Evolutionary conservation across 1,284 basidiomycete genomes (phyloP).

Genomic region (Laetiporus sulphureus): DNA sequence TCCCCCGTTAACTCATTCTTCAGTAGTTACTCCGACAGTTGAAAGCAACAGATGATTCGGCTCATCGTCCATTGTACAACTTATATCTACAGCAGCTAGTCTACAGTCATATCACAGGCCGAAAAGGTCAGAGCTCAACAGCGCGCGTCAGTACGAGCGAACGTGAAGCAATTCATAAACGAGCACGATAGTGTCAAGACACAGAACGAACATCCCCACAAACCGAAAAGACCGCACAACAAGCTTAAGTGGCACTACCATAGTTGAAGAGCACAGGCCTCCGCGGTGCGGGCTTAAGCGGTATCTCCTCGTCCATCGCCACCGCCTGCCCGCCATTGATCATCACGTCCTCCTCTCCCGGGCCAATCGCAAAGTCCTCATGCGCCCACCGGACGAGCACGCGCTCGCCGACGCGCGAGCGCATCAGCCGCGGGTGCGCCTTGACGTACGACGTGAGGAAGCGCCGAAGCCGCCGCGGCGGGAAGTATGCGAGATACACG

Average conservation of each 20-base stretch:
- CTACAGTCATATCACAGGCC: too few relatives aligned
- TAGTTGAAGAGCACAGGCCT: conserved; percentile 1
- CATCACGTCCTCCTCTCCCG: conserved; percentile 28
- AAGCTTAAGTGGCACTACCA: background rate
- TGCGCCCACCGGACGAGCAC: conserved; percentile 30
- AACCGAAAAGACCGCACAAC: too few relatives aligned
- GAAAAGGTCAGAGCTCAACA: too few relatives aligned
- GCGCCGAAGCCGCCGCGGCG: conserved; percentile 21
- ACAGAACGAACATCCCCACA: too few relatives aligned
- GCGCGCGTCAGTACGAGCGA: too few relatives aligned
- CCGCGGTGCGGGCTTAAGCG: conserved; percentile 29
- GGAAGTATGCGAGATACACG: conserved; percentile 22
- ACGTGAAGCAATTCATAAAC: too few relatives aligned
- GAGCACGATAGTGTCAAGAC: too few relatives aligned
- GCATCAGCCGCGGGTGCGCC: conserved; percentile 18
- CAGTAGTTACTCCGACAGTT: too few relatives aligned
- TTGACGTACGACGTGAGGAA: conserved; percentile 19
- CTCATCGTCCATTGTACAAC: too few relatives aligned
- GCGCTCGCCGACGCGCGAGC: conserved; percentile 27
- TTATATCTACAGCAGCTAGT: too few relatives aligned
- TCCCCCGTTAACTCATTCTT: too few relatives aligned
- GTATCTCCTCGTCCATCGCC: conserved; percentile 27
- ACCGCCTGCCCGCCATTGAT: conserved; percentile 25
- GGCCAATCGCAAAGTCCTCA: conserved; percentile 24
- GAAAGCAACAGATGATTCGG: too few relatives aligned